Base-by-base conservation (phyloP, 495 filamentous ascomycete genomes). In the Pseudevernia furfuracea region DNA sequence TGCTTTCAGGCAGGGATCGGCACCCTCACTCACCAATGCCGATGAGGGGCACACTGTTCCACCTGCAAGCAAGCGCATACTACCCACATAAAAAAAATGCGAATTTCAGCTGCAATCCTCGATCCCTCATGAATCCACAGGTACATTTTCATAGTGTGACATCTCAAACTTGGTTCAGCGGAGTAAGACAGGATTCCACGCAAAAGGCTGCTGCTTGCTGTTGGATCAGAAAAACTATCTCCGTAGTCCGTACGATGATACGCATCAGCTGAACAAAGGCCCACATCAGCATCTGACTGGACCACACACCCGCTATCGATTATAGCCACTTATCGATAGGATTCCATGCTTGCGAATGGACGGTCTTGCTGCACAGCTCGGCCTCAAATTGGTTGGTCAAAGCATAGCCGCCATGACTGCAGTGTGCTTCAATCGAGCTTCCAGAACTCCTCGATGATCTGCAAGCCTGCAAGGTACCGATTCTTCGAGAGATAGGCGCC, bases 361-460 rank as follows among this genome's bases (percentile, higher is more conserved):
- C 23, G 61, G 39, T 56, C 61, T 30, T 36, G 28, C 38, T 34
- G 30, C 55, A 46, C 37, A n/a, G 58, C 56, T 39, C 41, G 57
- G 56, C 32, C 34, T 57, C 25, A 36, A 59, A 62, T 59, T 66
- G 63, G 63, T 59, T 38, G 62, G 28, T 23, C 28, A 55, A 58
- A 46, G 41, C 53, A 66, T 66, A 68, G 59, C 67, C 67, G 67
- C 67, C 63, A 64, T 62, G 52, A 59, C 58, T 53, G 53, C 30
- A 28, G 56, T 53, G 41, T 39, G 34, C 41, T 59, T 34, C 34
- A 59, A 59, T 39, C 28, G 52, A 43, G n/a, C 57, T 59, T 25
- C 61, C 61, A 63, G 61, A 55, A 56, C 36, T 43, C 9, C n/a
- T 59, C 4, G 39, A 53, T 25, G 25, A 43, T 46, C 41, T 46